Percentiles rank a stretch among this genome's conserved stretches.
phyloP scores from a whole-genome alignment of 2,329 filamentous ascomycete genomes.

The Rhexocercosporidium sp. region DNA sequence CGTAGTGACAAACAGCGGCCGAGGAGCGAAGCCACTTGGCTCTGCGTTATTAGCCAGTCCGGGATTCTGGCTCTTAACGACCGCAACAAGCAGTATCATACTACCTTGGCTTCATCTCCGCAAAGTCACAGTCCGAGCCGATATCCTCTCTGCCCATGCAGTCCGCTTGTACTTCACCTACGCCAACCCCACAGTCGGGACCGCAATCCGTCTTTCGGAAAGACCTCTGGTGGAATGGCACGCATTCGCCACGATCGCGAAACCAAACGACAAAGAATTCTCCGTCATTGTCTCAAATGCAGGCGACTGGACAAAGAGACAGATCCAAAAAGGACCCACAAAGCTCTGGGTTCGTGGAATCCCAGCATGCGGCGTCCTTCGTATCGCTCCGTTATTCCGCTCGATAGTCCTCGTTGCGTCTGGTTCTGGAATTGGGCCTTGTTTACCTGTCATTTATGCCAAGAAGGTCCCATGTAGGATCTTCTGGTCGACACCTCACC shows the following conservation, averaged over 20 bases:
- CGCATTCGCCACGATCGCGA: slow-evolving; percentile 75
- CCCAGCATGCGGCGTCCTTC: slow-evolving; percentile 70
- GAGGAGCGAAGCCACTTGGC: slow-evolving; percentile 39
- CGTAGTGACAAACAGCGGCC: slow-evolving; percentile 55
- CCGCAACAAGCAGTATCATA: slow-evolving; percentile 68
- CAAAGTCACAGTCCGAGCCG: slow-evolving; percentile 67
- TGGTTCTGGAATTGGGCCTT: slow-evolving; percentile 75
- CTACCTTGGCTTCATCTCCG: slow-evolving; percentile 77
- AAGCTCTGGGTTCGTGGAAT: slow-evolving; percentile 72
- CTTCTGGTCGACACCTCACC: slow-evolving; percentile 46
- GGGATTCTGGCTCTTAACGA: slow-evolving; percentile 70
- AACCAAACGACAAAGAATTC: slow-evolving; percentile 61
- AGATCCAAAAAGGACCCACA: slow-evolving; percentile 65
- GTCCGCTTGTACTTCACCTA: slow-evolving; percentile 73
- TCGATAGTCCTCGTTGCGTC: slow-evolving; percentile 71
- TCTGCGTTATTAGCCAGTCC: slow-evolving; percentile 52
- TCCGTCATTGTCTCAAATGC: slow-evolving; percentile 74
- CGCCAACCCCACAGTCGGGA: slow-evolving; percentile 60
- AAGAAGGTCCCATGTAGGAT: slow-evolving; percentile 36
- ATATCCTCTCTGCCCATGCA: slow-evolving; percentile 74
- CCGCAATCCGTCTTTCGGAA: slow-evolving; percentile 64
- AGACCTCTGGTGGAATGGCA: slow-evolving; percentile 74
- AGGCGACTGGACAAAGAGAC: slow-evolving; percentile 73
- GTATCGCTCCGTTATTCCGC: slow-evolving; percentile 69
- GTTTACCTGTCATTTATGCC: slow-evolving; percentile 49